Evolutionary conservation across 2,329 filamentous ascomycete genomes (phyloP).

Genomic region (Xylariaceae sp.): DNA sequence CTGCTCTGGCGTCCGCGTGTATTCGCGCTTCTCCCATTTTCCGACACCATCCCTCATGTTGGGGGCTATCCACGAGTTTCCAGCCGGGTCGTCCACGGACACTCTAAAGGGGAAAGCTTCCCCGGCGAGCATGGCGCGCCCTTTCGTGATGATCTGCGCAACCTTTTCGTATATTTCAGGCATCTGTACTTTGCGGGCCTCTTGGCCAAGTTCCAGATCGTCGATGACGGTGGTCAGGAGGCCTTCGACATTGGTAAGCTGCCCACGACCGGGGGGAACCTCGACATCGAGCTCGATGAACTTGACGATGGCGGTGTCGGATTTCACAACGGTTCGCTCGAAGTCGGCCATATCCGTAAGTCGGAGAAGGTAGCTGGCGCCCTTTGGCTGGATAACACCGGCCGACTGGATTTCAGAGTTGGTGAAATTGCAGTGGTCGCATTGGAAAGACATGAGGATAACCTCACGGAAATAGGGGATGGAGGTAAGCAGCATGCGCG

Average conservation of each 20-base stretch:
- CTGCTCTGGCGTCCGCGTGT: slow-evolving; percentile 74
- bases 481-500: slow-evolving; percentile 78
- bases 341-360: slow-evolving; percentile 70
- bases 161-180: slow-evolving; percentile 78
- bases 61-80: slow-evolving; percentile 95
- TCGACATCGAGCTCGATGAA: slow-evolving; percentile 91
- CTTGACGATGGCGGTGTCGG: slow-evolving; percentile 77
- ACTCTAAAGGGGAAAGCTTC: slow-evolving; percentile 82
- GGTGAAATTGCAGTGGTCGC: slow-evolving; percentile 79
- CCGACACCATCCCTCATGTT: slow-evolving; percentile 72
- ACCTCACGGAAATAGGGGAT: slow-evolving; percentile 98
- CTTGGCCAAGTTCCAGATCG: slow-evolving; percentile 76
- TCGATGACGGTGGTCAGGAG: slow-evolving; percentile 72
- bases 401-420: slow-evolving; percentile 95
- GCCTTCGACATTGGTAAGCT: slow-evolving; percentile 91
- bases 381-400: slow-evolving; percentile 84
- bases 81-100: slow-evolving; percentile 81
- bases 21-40: slow-evolving; percentile 86
- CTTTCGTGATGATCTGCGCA: slow-evolving; percentile 65
- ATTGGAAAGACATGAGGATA: slow-evolving; percentile 94
- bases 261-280: slow-evolving; percentile 83
- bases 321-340: slow-evolving; percentile 83
- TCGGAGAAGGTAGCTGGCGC: slow-evolving; percentile 75
- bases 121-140: slow-evolving; percentile 72
- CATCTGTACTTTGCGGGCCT: slow-evolving; percentile 68